Percentiles rank a stretch among this genome's conserved stretches.
phyloP scores from a whole-genome alignment of 2,329 filamentous ascomycete species.

The Cadophora luteo-olivacea region DNA sequence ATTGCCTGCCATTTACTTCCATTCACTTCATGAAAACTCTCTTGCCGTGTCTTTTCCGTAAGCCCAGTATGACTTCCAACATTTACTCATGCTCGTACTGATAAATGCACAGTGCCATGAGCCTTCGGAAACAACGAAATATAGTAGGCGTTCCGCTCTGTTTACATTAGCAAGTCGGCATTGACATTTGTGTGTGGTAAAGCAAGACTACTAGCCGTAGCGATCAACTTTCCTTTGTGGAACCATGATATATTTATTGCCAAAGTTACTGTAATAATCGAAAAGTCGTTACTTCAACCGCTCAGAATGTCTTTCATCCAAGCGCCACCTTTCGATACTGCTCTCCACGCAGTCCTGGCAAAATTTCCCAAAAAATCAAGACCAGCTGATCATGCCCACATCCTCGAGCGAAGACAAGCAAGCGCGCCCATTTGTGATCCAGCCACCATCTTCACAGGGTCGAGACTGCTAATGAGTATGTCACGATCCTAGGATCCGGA shows the following conservation, averaged over 20 bases:
- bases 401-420: neutral
- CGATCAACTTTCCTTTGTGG: neutral
- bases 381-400: neutral
- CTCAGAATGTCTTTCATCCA: neutral
- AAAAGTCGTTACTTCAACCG: neutral
- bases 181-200: too few relatives aligned
- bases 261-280: neutral
- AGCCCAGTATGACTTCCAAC: too few relatives aligned
- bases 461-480: neutral
- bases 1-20: too few relatives aligned
- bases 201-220: neutral
- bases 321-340: slow-evolving; percentile 2
- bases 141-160: too few relatives aligned
- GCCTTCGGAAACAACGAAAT: too few relatives aligned
- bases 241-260: neutral
- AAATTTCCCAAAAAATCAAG: neutral
- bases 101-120: too few relatives aligned
- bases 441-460: neutral
- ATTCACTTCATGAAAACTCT: too few relatives aligned
- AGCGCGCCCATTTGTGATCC: neutral
- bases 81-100: too few relatives aligned
- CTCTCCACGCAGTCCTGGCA: neutral
- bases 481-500: neutral
- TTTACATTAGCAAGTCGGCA: too few relatives aligned
- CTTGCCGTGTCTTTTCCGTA: too few relatives aligned